Base-by-base conservation (phyloP, 139 green algal genomes). In the Auxenochlorella protothecoides region DNA sequence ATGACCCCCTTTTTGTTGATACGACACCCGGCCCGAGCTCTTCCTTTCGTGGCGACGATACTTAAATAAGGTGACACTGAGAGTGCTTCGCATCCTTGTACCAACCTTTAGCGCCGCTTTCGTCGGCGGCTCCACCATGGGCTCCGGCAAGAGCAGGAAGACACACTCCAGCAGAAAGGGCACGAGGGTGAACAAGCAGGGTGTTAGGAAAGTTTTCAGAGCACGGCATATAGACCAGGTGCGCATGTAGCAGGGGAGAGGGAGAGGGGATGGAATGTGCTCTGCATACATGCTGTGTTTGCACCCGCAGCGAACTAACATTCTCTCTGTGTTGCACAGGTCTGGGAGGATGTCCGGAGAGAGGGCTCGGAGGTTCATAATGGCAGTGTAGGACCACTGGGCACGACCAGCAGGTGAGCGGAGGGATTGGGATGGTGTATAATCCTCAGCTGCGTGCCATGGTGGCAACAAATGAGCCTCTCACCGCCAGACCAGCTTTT, bases 281-380 rank as follows among this genome's bases (percentile, higher is more conserved):
- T n/a, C 53, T 8, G 15, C 6, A 4, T 6, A 59, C 5, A n/a
- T 57, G 52, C 4, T 53, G 13, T 6, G 13, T n/a, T 3, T 44
- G 63, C 13, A 11, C n/a, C 59, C 14, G 14, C 51, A 11, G n/a
- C 61, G 7, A 6, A 70, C 27, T 5, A 59, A 73, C 53, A 62
- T 8, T 51, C 13, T 44, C 7, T 62, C 12, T 72, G 53, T 11
- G 55, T 51, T 5, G 27, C 65, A 53, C 6, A 95, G 72, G 85
- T 93, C 0, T 96, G 89, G 89, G 86, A 96, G 66, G 89, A 94
- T 69, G 83, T 93, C n/a, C 65, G 81, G 61, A 80, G 82, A 52
- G 76, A 79, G 6, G 62, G 72, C 27, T 44, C 27, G 2, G 71
- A 74, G 9, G 90, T 93, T 16, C 81, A 92, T 65, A 55, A 83